Percentiles rank a stretch among this genome's conserved stretches.
Evolutionary conservation across 2,329 filamentous ascomycete genomes (phyloP).

Genomic region (Coniella vitis): DNA sequence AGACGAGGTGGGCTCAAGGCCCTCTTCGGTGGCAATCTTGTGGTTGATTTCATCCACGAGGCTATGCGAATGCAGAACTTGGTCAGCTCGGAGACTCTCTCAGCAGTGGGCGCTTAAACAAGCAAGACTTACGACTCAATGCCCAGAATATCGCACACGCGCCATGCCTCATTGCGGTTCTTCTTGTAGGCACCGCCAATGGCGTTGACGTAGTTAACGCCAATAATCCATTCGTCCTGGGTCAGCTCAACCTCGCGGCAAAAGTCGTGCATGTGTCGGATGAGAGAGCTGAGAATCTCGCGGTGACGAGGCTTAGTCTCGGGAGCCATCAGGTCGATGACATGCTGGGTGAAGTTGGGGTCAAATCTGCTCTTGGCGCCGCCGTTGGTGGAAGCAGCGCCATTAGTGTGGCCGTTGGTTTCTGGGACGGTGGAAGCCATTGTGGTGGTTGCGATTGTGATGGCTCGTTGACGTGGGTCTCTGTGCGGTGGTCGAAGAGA

Average conservation of each 20-base stretch:
- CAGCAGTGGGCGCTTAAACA: no score
- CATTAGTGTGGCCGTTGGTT: conserved; percentile 4
- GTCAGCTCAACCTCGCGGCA: conserved; percentile 57
- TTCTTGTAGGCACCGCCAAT: conserved; percentile 51
- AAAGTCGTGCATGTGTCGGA: conserved; percentile 57
- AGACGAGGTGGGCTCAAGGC: conserved; percentile 47
- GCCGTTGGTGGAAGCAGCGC: background rate
- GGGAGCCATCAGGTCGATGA: conserved; percentile 54
- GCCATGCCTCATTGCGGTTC: conserved; percentile 56
- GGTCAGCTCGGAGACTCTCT: no score
- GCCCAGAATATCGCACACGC: conserved; percentile 56
- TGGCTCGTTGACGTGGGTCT: background rate
- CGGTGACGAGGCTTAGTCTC: conserved; percentile 49
- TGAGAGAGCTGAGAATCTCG: conserved; percentile 47
- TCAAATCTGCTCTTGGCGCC: conserved; percentile 13
- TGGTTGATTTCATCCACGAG: conserved; percentile 60
- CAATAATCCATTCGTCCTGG: conserved; percentile 55
- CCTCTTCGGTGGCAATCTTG: conserved; percentile 36
- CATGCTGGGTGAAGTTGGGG: conserved; percentile 49
- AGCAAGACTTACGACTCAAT: conserved; percentile 38
- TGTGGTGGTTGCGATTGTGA: conserved; percentile 2
- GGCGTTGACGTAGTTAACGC: conserved; percentile 50
- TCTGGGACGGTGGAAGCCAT: background rate
- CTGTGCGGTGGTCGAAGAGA: no score
- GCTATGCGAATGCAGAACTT: conserved; percentile 10